Conservation (phyloP, 345 rosid species). For the Citrus mangshanensis region DNA sequence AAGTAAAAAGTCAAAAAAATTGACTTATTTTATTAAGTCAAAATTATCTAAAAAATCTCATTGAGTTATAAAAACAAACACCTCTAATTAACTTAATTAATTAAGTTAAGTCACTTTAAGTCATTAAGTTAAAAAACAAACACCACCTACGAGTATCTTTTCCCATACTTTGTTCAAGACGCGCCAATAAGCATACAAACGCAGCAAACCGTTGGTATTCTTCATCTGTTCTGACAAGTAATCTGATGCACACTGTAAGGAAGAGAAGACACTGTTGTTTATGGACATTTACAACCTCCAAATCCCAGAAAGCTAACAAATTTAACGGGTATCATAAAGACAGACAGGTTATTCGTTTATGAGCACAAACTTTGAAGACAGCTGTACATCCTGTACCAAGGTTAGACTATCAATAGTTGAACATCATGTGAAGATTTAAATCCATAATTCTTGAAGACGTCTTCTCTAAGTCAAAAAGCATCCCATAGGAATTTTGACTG, state of each 20-base stretch:
- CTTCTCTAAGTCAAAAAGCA: no score
- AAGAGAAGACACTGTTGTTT: slow-evolving; percentile 10
- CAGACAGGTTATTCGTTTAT: neutral
- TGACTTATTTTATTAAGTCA: no score
- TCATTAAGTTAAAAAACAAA: no score
- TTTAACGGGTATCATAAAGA: neutral
- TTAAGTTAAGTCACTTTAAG: no score
- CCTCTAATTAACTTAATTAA: no score
- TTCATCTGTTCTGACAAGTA: slow-evolving; percentile 74
- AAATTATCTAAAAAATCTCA: no score
- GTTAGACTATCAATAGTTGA: neutral
- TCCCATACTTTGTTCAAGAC: slow-evolving; percentile 64
- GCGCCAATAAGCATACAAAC: slow-evolving; percentile 71
- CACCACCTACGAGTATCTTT: slow-evolving; percentile 76
- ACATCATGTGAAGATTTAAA: neutral
- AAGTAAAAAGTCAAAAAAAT: no score
- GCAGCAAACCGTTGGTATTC: slow-evolving; percentile 52
- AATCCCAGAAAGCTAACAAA: neutral
- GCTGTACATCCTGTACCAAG: neutral
- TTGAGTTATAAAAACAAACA: no score
- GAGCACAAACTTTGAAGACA: neutral
- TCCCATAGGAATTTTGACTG: no score
- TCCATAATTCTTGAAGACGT: no score
- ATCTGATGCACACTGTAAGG: slow-evolving; percentile 73
- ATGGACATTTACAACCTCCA: neutral